Conservation (phyloP, 176 grass and related monocot genomes). For the Zoysia pacifica region DNA sequence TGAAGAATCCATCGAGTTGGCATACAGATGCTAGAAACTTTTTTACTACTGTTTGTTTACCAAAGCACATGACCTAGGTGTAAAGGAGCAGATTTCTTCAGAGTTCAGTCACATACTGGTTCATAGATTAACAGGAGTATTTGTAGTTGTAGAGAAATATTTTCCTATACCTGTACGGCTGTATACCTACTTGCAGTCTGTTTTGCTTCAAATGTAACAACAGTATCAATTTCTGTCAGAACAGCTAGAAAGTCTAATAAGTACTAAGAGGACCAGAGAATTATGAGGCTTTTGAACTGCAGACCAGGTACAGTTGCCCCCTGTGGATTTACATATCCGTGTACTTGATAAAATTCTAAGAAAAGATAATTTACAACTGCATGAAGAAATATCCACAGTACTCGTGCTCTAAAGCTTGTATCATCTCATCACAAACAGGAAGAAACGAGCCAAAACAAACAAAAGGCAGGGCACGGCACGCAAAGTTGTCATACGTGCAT, state of each 20-base stretch:
- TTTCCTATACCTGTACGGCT: conserved; percentile 7
- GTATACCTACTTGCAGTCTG: not conserved
- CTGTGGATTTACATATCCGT: no score
- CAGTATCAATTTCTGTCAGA: conserved; percentile 39
- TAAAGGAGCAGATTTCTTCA: not conserved
- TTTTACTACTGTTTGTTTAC: not conserved
- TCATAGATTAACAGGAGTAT: not conserved
- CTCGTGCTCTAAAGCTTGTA: no score
- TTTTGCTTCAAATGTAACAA: conserved; percentile 27
- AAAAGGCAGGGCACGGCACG: conserved; percentile 28
- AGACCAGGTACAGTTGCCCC: no score
- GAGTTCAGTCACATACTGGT: not conserved
- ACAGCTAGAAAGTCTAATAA: conserved; percentile 27
- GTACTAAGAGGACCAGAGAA: no score
- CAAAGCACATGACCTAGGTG: not conserved
- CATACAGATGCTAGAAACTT: not conserved
- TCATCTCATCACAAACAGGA: conserved; percentile 18
- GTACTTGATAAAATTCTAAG: no score
- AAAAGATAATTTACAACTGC: no score
- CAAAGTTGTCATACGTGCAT: conserved; percentile 28
- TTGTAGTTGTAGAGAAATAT: not conserved
- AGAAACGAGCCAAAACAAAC: conserved; percentile 32
- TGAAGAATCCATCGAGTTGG: not conserved
- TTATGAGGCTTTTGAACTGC: no score
- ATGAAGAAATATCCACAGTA: no score